These are phyloP conservation scores for Venturia oleaginea DNA, from an alignment of 2,329 filamentous ascomycete genomes.

Conservation along the genomic window DNA sequence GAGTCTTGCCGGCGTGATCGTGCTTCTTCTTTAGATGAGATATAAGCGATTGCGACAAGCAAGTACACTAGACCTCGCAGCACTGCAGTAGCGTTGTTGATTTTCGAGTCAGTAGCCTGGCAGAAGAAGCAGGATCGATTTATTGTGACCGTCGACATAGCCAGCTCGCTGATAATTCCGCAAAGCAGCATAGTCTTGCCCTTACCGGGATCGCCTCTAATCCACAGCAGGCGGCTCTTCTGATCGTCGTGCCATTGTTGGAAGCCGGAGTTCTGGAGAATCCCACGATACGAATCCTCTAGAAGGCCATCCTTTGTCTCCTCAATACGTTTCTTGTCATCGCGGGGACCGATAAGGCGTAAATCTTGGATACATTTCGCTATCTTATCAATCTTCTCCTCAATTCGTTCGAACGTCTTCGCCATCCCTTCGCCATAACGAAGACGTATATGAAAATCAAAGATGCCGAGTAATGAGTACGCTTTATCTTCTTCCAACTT, in stretches of 20 bases:
- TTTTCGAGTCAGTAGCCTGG: constrained; percentile 28
- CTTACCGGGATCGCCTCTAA: constrained; percentile 21
- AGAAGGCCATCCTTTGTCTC: constrained; percentile 17
- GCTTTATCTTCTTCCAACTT: too few species aligned
- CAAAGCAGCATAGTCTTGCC: constrained; percentile 28
- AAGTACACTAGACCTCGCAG: constrained; percentile 1
- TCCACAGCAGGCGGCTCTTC: constrained; percentile 27
- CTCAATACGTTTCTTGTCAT: too few species aligned
- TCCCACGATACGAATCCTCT: constrained; percentile 18
- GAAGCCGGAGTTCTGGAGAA: constrained; percentile 20
- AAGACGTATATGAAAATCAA: too few species aligned
- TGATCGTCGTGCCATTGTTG: constrained; percentile 20
- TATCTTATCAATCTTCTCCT: too few species aligned
- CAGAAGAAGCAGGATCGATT: constrained; percentile 34
- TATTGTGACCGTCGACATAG: constrained; percentile 17
- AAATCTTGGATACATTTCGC: too few species aligned
- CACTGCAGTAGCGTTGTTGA: constrained; percentile 25
- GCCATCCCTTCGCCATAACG: too few species aligned
- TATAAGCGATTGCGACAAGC: constrained; percentile 28
- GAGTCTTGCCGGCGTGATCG: constrained; percentile 23
- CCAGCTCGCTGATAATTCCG: constrained; percentile 22
- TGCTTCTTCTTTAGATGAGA: constrained; percentile 29
- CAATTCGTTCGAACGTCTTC: too few species aligned
- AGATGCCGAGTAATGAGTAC: too few species aligned
- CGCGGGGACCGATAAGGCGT: too few species aligned